Base-by-base conservation (phyloP, 2,329 filamentous ascomycete species). In the Phialocephala sp. region DNA sequence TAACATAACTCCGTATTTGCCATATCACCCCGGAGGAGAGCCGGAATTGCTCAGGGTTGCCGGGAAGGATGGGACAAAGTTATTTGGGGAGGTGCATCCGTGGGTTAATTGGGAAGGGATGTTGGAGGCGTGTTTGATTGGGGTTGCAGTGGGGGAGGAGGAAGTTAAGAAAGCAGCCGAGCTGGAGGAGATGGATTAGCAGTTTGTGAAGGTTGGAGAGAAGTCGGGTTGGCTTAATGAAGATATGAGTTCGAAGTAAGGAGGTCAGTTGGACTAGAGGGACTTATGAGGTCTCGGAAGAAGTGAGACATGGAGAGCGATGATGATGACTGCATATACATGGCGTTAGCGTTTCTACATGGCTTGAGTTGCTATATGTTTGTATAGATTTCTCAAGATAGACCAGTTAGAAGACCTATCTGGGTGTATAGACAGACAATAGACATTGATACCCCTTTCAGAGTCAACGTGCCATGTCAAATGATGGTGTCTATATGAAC, bases 11-110 rank as follows among this genome's bases (percentile, higher is more conserved):
- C 93, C 94, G 0, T 99, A 98, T 76, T 77, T 93, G 41, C 89
- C 91, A 1, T 99, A 93, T 76, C 95, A 99, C 77, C 95, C 95
- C 0, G 95, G 95, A 24, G 95, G 92, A 9, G 87, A 90, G 72
- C 87, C 88, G 4, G 91, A 96, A 79, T 77, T 95, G 68, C 78
- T 91, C 77, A 81, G 86, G 37, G 84, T 82, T 39, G 89, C 89
- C 0, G 89, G 83, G 0, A 79, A 83, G 64, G 88, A 91, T 74
- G 88, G 85, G 41, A 89, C 85, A 1, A 82, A 81, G 74, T 72
- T 91, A 65, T 91, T 91, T 77, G 85, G 84, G 9, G 86, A 90
- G 78, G 81, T 90, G 9, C 89, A 91, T 74, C 86, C 88, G 1
- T 91, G 89, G 89, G 89, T 91, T 32, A 91, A 91, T 76, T 90